Conservation (phyloP, 148 eudicot genomes). For the Hydrangea macrophylla region DNA sequence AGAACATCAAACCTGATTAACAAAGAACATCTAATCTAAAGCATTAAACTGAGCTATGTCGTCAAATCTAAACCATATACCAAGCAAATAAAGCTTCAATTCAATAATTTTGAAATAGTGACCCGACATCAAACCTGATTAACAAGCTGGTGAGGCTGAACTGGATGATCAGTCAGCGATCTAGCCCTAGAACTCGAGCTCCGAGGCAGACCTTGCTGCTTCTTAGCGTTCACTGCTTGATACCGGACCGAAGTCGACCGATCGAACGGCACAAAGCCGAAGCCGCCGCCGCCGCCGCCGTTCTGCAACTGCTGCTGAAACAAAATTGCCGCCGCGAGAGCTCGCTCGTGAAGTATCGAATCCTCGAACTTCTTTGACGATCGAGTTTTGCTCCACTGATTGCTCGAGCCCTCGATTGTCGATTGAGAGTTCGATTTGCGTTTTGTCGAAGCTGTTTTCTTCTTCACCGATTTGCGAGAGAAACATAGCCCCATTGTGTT, state of each 20-base stretch:
- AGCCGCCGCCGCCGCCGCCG: constrained; percentile 28
- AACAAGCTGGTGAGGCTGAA: constrained; percentile 74
- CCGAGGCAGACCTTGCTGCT: constrained; percentile 46
- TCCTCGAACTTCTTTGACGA: constrained; percentile 44
- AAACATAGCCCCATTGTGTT: constrained; percentile 81
- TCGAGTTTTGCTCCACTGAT: constrained; percentile 50
- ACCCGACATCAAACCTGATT: no score
- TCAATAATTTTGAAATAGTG: no score
- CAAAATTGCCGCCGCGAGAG: constrained; percentile 65
- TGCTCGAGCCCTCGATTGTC: constrained; percentile 28
- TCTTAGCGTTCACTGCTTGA: constrained; percentile 31
- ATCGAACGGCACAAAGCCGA: constrained; percentile 50
- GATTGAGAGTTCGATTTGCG: constrained; percentile 37
- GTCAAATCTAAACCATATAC: no score
- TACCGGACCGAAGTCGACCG: constrained; percentile 66
- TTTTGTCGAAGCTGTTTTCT: constrained; percentile 23
- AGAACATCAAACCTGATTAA: constrained; percentile 40
- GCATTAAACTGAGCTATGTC: no score
- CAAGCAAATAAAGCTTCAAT: no score
- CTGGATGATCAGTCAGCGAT: constrained; percentile 68
- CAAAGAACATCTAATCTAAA: no score
- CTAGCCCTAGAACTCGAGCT: constrained; percentile 73
- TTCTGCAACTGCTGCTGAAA: constrained; percentile 49
- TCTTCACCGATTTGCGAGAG: constrained; percentile 30
- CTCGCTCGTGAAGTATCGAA: constrained; percentile 51